Evolutionary conservation across 306 rosid species (phyloP).

Genomic region (Medicago truncatula): MtrunA17r5.0-ANR NC_053045.1:49665001-49665500

Average conservation of each 20-base stretch:
- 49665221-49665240: conserved; percentile 4
- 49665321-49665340: conserved; percentile 7
- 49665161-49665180: neutral
- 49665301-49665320: conserved; percentile 15
- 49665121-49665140: neutral
- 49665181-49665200: conserved; percentile 8
- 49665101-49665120: neutral
- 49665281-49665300: neutral
- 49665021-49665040: conserved; percentile 27
- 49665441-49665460: conserved; percentile 24
- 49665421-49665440: conserved; percentile 3
- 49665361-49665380: conserved; percentile 28
- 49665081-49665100: conserved; percentile 27
- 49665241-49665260: conserved; percentile 11
- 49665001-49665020: neutral
- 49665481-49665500: conserved; percentile 11
- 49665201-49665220: conserved; percentile 8
- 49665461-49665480: neutral
- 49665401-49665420: conserved; percentile 34
- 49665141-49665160: neutral
- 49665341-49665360: conserved; percentile 7
- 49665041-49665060: conserved; percentile 1
- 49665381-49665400: conserved; percentile 42
- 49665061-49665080: conserved; percentile 14
- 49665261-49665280: neutral